Base-by-base conservation (phyloP, 352 stramenopile genomes). In the Pythium myriotylum region DNA sequence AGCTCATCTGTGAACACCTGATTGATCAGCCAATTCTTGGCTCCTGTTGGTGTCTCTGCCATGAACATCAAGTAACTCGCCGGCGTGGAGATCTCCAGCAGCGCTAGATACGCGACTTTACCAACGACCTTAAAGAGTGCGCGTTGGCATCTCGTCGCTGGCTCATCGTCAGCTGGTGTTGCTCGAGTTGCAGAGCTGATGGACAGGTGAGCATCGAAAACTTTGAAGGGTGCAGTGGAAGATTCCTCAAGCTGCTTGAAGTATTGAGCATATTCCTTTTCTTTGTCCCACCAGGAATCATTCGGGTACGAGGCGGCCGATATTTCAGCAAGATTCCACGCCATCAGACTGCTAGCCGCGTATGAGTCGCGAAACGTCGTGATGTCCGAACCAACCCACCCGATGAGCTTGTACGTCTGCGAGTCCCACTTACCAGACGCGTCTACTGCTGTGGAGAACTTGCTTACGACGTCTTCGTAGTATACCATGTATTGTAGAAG, bases 41-140 rank as follows among this genome's bases (percentile, higher is more conserved):
- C 67, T 3, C 73, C 69, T 13, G 58, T 61, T 0, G 68, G 47
- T 4, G 73, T 49, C 13, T 81, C 74, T 9, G 56, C 66, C 72
- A 79, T 79, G 32, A 77, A 84, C 74, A 84, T 81, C 33, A 84
- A 58, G 33, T 77, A 84, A 20, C 66, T 73, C 19, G 70, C 53
- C 8, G 74, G 72, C 19, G 68, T 74, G 42, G 65, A 79, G 0
- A 67, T n/a, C 3, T 58, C 54, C 33, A 79, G 39, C n/a, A 84
- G 53, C 19, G 74, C 58, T 22, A 84, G 24, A 33, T 77, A 81
- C 22, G 50, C 40, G 10, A 81, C 9, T 29, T 84, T 84, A 2
- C 45, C 59, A 2, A 84, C 29, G 26, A 79, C 72, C 57, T 84
- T 84, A 55, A 79, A 77, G 5, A 84, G 47, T 19, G 69, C 72